These are phyloP conservation scores for Erythrophleum ivorense DNA, from an alignment of 331 rosid species.

Conservation along the genomic window DNA sequence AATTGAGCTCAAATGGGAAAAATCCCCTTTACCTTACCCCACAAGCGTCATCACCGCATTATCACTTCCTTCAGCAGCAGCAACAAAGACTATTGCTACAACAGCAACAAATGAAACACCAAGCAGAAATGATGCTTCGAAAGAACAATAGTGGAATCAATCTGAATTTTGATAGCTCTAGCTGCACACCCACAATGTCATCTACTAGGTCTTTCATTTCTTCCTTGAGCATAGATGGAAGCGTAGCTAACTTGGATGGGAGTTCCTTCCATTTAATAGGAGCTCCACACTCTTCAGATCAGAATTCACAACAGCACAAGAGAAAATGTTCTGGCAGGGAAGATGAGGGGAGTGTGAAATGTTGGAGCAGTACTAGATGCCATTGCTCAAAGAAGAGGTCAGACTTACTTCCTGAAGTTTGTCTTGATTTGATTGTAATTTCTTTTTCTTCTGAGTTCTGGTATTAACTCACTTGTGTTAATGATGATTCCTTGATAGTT, in stretches of 20 bases:
- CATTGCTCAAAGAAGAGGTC: slow-evolving; percentile 99
- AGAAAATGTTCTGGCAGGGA: slow-evolving; percentile 87
- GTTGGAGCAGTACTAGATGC: slow-evolving; percentile 87
- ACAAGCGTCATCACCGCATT: slow-evolving; percentile 58
- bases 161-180: slow-evolving; percentile 88
- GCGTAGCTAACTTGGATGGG: slow-evolving; percentile 85
- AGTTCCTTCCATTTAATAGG: slow-evolving; percentile 85
- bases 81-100: slow-evolving; percentile 70
- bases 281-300: slow-evolving; percentile 81
- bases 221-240: slow-evolving; percentile 95
- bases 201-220: slow-evolving; percentile 94
- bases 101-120: slow-evolving; percentile 75
- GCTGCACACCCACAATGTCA: slow-evolving; percentile 90
- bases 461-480: neutral
- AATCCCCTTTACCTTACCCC: slow-evolving; percentile 61
- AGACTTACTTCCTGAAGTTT: slow-evolving; percentile 24
- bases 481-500: slow-evolving; percentile 22
- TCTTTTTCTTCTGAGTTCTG: slow-evolving; percentile 5
- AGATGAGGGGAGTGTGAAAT: slow-evolving; percentile 88
- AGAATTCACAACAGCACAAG: slow-evolving; percentile 80
- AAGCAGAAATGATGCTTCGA: slow-evolving; percentile 77
- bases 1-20: slow-evolving; percentile 73
- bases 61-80: slow-evolving; percentile 72
- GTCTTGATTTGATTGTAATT: slow-evolving; percentile 19
- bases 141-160: slow-evolving; percentile 78